Base-by-base conservation (phyloP, 2,329 filamentous ascomycete species). In the Pseudocercospora musae region DNA sequence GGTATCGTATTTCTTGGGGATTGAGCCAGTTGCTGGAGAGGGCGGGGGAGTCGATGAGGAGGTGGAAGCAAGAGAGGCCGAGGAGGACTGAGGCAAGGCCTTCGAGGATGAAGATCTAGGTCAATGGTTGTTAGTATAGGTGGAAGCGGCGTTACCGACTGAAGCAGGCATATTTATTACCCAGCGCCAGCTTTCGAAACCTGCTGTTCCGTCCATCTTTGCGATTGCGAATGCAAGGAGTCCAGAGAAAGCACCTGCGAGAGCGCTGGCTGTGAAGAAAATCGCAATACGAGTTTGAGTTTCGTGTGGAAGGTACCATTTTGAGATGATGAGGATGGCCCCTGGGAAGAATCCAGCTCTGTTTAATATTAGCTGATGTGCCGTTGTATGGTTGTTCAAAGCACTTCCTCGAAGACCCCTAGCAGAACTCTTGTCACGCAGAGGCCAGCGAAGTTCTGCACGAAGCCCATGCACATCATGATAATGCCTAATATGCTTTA, bases 51-150 rank as follows among this genome's bases (percentile, higher is more conserved):
- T 76, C 72, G 4, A 84, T 84, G 83, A 88, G 85, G n/a, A 86
- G 74, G 5, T 81, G 78, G 67, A 80, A 85, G 0, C 83, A 80
- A 3, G 81, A 71, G 0, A 85, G 46, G 1, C 85, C 84, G 20
- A 87, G 77, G 2, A 74, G n/a, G 0, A 85, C 70, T 0, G 84
- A 86, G 27, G 85, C 77, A 0, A 81, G 65, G 0, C 83, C 84
- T 66, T 87, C 85, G n/a, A 87, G 78, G 0, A 87, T 70, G 66
- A 87, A 84, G 6, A 84, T 73, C 78, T 79, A 53, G 9, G n/a
- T 46, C 25, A 44, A 58, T 25, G 18, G 2, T 20, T 21, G 2
- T 20, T 21, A 21, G 20, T 11, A 20, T 49, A n/a, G 20, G 25
- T 7, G 9, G 4, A 15, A 15, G 10, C 9, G 8, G 8, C 33